Percentiles rank a stretch among this genome's conserved stretches.
phyloP scores from a whole-genome alignment of 306 rosid species.

The Cicer chorassanicum region DNA sequence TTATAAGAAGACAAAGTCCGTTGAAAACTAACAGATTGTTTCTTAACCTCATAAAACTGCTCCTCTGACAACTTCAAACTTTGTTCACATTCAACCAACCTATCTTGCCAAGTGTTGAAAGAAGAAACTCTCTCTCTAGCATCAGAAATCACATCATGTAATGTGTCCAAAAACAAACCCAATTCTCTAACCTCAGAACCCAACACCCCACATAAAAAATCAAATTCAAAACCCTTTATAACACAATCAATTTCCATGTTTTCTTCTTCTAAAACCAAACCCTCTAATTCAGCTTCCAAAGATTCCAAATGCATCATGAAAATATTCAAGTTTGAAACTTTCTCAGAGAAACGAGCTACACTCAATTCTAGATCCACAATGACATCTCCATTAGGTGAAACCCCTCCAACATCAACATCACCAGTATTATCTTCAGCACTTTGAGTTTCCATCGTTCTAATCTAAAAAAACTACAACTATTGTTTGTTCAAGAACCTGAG shows the following conservation, averaged over 20 bases:
- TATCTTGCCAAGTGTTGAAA: constrained; percentile 35
- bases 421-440: constrained; percentile 39
- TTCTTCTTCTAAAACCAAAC: constrained; percentile 52
- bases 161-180: constrained; percentile 57
- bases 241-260: constrained; percentile 46
- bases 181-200: constrained; percentile 75
- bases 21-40: constrained; percentile 60
- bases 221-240: constrained; percentile 64
- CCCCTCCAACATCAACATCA: constrained; percentile 43
- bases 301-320: constrained; percentile 77
- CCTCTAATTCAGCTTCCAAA: constrained; percentile 69
- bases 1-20: constrained; percentile 54
- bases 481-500: constrained; percentile 30
- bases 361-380: constrained; percentile 59
- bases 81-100: constrained; percentile 58
- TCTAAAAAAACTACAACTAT: constrained; percentile 26
- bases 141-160: constrained; percentile 56
- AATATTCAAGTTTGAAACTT: constrained; percentile 66
- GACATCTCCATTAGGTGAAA: constrained; percentile 46
- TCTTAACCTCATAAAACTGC: constrained; percentile 69
- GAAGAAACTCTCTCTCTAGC: constrained; percentile 53
- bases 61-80: constrained; percentile 67
- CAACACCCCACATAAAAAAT: constrained; percentile 71
- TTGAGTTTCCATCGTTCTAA: constrained; percentile 46
- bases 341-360: constrained; percentile 74